Percentiles rank a stretch among this genome's conserved stretches.
These are phyloP conservation scores for Talaromyces sp. DNA, from an alignment of 2,329 filamentous ascomycete genomes.

Conservation along the genomic window DNA sequence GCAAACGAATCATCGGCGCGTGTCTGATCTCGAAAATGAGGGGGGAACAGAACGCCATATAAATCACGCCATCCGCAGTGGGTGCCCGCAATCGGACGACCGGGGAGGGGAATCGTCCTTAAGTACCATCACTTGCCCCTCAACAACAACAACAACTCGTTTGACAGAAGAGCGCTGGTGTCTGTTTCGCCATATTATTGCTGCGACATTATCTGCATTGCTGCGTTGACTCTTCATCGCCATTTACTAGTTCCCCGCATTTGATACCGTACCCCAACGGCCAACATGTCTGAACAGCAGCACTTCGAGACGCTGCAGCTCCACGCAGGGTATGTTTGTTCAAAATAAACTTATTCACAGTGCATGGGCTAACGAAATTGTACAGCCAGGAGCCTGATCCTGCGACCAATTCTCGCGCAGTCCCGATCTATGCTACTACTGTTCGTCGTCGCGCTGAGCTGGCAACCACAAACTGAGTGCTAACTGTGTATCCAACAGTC, in stretches of 20 bases:
- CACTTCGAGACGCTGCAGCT: constrained; percentile 83
- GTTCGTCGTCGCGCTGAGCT: constrained; percentile 32
- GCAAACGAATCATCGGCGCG: neutral
- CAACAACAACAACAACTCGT: neutral
- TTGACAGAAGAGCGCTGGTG: neutral
- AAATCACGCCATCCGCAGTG: neutral
- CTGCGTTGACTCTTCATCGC: neutral
- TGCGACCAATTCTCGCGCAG: constrained; percentile 78
- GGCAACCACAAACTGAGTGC: neutral
- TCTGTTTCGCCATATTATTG: neutral
- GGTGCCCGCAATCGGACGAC: neutral
- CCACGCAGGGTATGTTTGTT: constrained; percentile 64
- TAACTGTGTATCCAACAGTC: constrained; percentile 51
- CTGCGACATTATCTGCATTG: neutral
- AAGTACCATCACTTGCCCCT: neutral
- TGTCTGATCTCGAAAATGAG: neutral
- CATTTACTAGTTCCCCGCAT: neutral
- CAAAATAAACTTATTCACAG: neutral
- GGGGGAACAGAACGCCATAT: neutral
- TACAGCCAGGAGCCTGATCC: constrained; percentile 73
- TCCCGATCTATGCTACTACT: constrained; percentile 94
- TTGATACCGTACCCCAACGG: neutral
- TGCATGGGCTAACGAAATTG: neutral
- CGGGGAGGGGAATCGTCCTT: neutral
- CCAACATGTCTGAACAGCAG: constrained; percentile 40